Base-by-base conservation (phyloP, 2,329 filamentous ascomycete genomes). In the Allantophomopsis lycopodina region DNA sequence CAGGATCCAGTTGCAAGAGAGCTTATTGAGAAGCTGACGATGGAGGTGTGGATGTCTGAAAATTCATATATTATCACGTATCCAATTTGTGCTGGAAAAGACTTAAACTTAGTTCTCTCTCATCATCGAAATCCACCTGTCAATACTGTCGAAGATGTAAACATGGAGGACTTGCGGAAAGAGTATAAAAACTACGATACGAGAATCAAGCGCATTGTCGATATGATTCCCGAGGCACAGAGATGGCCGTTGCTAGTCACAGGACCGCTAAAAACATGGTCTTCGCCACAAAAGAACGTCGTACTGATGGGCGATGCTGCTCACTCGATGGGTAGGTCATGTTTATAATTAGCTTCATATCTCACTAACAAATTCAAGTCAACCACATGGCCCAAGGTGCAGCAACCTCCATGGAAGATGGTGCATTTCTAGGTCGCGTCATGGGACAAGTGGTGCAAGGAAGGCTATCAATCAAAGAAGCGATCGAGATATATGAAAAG, bases 391-490 rank as follows among this genome's bases (percentile, higher is more conserved):
- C 61, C 4, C 62, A 65, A 47, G 61, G 62, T 7, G 61, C 61
- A 13, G 61, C 61, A n/a, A 64, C 59, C 7, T 55, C 56, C 2
- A 64, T 64, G 58, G 61, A 65, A 48, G 61, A 65, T 48, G 62
- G 60, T 8, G 56, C 55, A 3, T 62, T 63, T 42, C 53, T 65
- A 0, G 62, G 54, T 5, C 46, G 53, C 11, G 59, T 59, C 40
- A 48, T 65, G 17, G 50, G 46, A 4, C 49, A 54, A 31, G 61
- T 62, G 5, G 48, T 61, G 2, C 40, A 53, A 16, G 57, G 57
- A 14, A 48, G 47, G 11, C 42, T 65, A 4, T 50, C 40, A 14
- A 42, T 64, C 4, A 28, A 45, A 6, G 55, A 61, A 21, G 62
- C 60, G 5, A 46, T 63, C 20, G 32, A 44, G 4, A 46, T 64